Evolutionary conservation across 805 yeast genomes (phyloP).

Genomic region (Barnettozyma sp.): DNA sequence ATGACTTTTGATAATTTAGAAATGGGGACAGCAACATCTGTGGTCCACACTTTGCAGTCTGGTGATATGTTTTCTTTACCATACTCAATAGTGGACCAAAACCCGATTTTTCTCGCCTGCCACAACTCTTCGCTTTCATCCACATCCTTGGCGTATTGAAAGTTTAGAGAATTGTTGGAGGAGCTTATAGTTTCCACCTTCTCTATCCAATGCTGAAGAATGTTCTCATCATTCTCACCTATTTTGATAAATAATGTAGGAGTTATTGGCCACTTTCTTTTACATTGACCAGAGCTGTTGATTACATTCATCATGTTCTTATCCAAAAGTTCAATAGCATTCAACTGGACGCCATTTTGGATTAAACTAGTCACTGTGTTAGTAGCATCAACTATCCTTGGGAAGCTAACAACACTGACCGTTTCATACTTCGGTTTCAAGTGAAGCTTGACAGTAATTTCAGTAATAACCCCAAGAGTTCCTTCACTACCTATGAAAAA

Average conservation of each 20-base stretch:
- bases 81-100: conserved; percentile 63
- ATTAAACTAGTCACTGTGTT: conserved; percentile 56
- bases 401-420: conserved; percentile 64
- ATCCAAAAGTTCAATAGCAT: conserved; percentile 70
- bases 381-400: conserved; percentile 64
- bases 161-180: conserved; percentile 44
- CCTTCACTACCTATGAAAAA: conserved; percentile 74
- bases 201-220: conserved; percentile 37
- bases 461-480: conserved; percentile 70
- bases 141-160: conserved; percentile 51
- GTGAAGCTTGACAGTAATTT: conserved; percentile 65
- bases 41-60: conserved; percentile 53
- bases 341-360: conserved; percentile 54
- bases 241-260: conserved; percentile 63
- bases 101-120: conserved; percentile 66
- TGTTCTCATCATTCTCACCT: conserved; percentile 38
- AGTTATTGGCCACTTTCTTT: conserved; percentile 45
- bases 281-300: conserved; percentile 47
- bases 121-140: conserved; percentile 61
- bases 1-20: conserved; percentile 55
- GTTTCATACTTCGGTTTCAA: conserved; percentile 56
- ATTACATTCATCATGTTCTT: conserved; percentile 64
- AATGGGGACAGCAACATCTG: conserved; percentile 77
- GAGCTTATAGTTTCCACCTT: conserved; percentile 38
- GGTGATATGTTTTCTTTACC: conserved; percentile 42